Percentiles rank a stretch among this genome's conserved stretches.
Evolutionary conservation across 768 basidiomycete genomes (phyloP).

Genomic region (Lepiota brunneoincarnata): DNA sequence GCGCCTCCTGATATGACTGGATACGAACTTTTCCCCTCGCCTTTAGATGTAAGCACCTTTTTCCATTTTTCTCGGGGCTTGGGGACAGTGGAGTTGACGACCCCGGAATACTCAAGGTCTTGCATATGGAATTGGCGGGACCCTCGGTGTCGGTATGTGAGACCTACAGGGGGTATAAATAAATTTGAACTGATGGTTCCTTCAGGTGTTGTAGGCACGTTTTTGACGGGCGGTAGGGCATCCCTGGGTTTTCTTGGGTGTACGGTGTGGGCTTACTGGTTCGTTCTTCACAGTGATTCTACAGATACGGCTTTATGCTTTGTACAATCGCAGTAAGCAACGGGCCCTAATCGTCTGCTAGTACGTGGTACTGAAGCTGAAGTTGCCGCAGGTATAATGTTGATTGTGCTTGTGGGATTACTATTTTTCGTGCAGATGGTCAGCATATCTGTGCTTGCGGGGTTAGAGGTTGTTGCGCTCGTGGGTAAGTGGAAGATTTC

Average conservation of each 20-base stretch:
- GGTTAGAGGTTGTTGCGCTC: not conserved
- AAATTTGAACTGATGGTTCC: not conserved
- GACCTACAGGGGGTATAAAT: not conserved
- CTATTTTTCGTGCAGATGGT: not conserved
- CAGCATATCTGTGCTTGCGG: not conserved
- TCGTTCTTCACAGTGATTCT: not conserved
- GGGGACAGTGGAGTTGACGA: not conserved
- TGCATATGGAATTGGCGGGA: not conserved
- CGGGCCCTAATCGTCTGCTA: not conserved
- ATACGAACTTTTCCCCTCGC: too few relatives aligned
- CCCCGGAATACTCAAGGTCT: not conserved
- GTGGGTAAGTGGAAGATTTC: not conserved
- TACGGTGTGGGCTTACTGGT: not conserved
- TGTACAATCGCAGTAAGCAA: not conserved
- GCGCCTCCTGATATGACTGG: not conserved
- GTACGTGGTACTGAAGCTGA: not conserved
- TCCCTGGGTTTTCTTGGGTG: not conserved
- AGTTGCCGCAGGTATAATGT: not conserved
- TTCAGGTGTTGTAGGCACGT: constrained; percentile 2
- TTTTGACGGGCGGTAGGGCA: not conserved
- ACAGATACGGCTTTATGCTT: constrained; percentile 2
- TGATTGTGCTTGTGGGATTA: not conserved
- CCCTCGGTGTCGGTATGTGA: not conserved
- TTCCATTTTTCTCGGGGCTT: not conserved
- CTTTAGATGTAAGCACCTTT: not conserved